phyloP scores from a whole-genome alignment of 2,329 filamentous ascomycete genomes.

The Zalaria obscura region DNA sequence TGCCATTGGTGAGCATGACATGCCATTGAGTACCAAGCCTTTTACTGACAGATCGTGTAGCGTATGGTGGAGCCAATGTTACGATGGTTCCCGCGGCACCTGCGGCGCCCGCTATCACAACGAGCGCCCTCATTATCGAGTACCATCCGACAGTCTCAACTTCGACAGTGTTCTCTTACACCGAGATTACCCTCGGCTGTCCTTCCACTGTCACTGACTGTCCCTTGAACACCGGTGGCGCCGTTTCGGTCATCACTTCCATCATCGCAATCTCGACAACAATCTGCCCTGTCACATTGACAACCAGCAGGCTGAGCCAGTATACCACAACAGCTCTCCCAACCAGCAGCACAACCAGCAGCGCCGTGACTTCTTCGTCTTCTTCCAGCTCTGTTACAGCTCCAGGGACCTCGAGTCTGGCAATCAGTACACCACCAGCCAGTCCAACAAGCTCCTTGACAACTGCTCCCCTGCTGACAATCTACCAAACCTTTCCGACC shows the following conservation, averaged over 20 bases:
- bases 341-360: conserved; percentile 2
- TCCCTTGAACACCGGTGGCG: conserved; percentile 16
- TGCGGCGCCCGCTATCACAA: conserved; percentile 3
- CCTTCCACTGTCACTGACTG: conserved; percentile 24
- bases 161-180: conserved; percentile 28
- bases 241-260: conserved; percentile 21
- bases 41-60: not conserved
- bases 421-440: not conserved
- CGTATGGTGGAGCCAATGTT: not conserved
- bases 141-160: conserved; percentile 20
- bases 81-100: not conserved
- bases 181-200: conserved; percentile 28
- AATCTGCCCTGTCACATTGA: conserved; percentile 26
- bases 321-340: not conserved
- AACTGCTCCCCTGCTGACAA: not conserved
- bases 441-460: not conserved
- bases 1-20: not conserved
- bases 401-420: not conserved
- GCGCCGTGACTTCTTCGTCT: conserved; percentile 5
- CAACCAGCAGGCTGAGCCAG: conserved; percentile 7
- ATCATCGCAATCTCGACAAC: conserved; percentile 27
- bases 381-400: conserved; percentile 5
- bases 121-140: conserved; percentile 13
- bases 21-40: not conserved
- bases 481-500: conserved; percentile 3